A percentile compares a stretch with the other conserved stretches of the same genome.
phyloP scores from a whole-genome alignment of 306 rosid genomes.

The Lathyrus tuberosus region DNA sequence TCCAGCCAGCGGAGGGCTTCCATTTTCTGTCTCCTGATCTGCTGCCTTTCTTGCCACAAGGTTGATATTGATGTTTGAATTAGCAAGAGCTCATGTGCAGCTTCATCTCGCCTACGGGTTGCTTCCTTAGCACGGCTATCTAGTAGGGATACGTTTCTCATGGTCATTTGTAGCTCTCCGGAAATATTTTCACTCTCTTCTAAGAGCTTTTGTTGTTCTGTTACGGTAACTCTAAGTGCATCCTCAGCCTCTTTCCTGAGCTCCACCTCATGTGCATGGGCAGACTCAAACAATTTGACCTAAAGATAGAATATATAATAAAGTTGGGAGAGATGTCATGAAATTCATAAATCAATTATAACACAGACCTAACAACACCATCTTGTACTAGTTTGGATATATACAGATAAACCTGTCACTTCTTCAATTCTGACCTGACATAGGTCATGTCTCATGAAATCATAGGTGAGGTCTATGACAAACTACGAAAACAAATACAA shows the following conservation, averaged over 20 bases:
- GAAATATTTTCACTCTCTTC: constrained; percentile 50
- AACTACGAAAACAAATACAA: constrained; percentile 27
- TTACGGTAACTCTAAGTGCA: constrained; percentile 47
- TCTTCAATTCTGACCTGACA: constrained; percentile 3
- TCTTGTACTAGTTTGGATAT: constrained; percentile 12
- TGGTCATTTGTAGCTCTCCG: constrained; percentile 56
- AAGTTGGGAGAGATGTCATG: constrained; percentile 20
- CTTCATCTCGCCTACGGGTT: constrained; percentile 64
- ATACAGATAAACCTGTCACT: constrained; percentile 15
- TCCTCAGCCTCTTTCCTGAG: constrained; percentile 65
- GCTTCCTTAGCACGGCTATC: constrained; percentile 67
- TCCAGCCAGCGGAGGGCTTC: constrained; percentile 82
- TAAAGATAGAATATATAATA: constrained; percentile 35
- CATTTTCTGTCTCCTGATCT: constrained; percentile 65
- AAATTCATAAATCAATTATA: constrained; percentile 22
- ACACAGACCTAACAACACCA: constrained; percentile 4
- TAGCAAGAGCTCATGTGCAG: constrained; percentile 55
- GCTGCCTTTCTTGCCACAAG: constrained; percentile 69
- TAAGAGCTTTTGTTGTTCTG: constrained; percentile 60
- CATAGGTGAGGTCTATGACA: no score
- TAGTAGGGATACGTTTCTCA: constrained; percentile 68
- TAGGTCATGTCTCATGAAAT: no score
- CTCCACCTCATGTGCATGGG: constrained; percentile 53
- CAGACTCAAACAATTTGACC: constrained; percentile 62
- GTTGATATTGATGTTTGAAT: constrained; percentile 76